Base-by-base conservation (phyloP, 768 basidiomycete species). In the Russula olivacea region DNA sequence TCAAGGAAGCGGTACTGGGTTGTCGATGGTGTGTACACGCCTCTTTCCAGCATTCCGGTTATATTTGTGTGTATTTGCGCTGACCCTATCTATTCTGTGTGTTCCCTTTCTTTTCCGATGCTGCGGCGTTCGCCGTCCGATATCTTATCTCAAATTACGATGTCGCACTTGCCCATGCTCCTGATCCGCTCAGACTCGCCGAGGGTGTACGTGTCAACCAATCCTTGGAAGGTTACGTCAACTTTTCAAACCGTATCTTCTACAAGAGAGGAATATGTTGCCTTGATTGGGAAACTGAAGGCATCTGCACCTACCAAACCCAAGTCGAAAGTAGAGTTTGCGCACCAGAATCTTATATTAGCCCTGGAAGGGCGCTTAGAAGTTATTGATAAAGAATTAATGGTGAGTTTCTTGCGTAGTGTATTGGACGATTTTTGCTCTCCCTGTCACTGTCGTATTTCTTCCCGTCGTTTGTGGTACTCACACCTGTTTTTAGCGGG, bases 161-260 rank as follows among this genome's bases (percentile, higher is more conserved):
- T 63, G 65, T 70, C 72, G 61, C 19, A 30, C 40, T 61, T 47
- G 38, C 50, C 58, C 60, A 30, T 56, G 36, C 28, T 23, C 54
- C 47, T 49, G 38, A 58, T 66, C 48, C 50, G 36, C 61, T 55
- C 67, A 93, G 91, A 91, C 77, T 93, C 92, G 52, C 89, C 91
- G 28, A 84, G 92, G 63, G 75, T 93, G 57, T 94, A 91, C 70
- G 76, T 82, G 43, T 93, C 91, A 38, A 89, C 88, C 15, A 94
- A 94, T 73, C 92, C 92, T 23, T 94, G 90, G 91, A 94, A 93
- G 76, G 86, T 86, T 48, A 83, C 86, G 10, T 86, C 89, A 36
- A 86, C 87, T 17, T 89, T 93, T 69, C 80, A 85, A 68, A 79
- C 86, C 12, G 74, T 88, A 57, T 82, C 88, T 15, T 86, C 88